Evolutionary conservation across 2,329 filamentous ascomycete species (phyloP), one percentile per base, ranked within the genome.

Genomic region (Claviceps sp.): DNA sequence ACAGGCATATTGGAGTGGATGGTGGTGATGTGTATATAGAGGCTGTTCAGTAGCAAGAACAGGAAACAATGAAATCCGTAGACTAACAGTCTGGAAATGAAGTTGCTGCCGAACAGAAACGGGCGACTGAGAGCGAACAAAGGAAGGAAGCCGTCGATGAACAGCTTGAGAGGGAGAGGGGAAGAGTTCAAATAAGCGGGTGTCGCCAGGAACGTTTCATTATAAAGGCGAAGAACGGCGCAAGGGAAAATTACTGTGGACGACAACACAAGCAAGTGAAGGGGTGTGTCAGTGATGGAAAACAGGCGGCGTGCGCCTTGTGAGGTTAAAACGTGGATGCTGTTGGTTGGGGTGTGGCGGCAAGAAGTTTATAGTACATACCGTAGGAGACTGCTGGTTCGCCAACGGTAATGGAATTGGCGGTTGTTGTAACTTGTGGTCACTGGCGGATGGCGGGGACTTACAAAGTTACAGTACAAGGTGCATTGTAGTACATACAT

Each of bases 1-100:
- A 71, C 61, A 64, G 77, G 69, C 73, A 79, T 79, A 59, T 34
- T 48, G 50, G 47, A 22, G 47, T 73, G 69, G 69, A 34, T 34
- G 9, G 4, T 34, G 50, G 48, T 40, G 53, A 43, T 8, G 26
- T 13, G 40, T 11, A n/a, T 24, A 30, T 46, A 43, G 26, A 47
- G 22, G 37, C 37, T 40, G 37, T 37, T 42, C 6, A 26, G 34
- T 30, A 34, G 30, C 13, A 34, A 26, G 11, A 37, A 13, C 22
- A 43, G 47, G 34, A 40, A 38, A 41, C n/a, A 16, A 37, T 22
- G 48, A 30, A 50, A 18, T 20, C 38, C 30, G 38, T 11, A 52
- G 13, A 40, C 14, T 14, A 16, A 38, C 20, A 43, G 38, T 34
- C 51, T 49, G 34, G 41, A 30, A 26, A 37, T 16, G 22, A 52